These are phyloP conservation scores for Coemansia sp. DNA, from an alignment of 192 early-diverging fungal genomes.

Conservation along the genomic window DNA sequence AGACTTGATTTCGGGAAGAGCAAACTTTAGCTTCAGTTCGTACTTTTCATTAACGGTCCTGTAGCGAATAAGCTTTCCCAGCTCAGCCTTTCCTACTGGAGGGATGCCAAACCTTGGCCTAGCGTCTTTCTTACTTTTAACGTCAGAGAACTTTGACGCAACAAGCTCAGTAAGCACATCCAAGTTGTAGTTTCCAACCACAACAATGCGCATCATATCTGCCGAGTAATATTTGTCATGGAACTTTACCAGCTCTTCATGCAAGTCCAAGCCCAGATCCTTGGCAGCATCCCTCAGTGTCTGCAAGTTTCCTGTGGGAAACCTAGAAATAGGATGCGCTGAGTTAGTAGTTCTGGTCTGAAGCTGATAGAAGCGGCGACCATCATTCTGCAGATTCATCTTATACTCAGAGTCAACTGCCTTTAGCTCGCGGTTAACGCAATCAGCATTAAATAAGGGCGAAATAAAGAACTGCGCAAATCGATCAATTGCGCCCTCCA, in stretches of 20 bases:
- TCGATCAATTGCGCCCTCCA: slow-evolving; percentile 60
- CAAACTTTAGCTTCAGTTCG: slow-evolving; percentile 68
- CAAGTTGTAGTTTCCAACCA: slow-evolving; percentile 74
- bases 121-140: slow-evolving; percentile 69
- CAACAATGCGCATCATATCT: slow-evolving; percentile 85
- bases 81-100: slow-evolving; percentile 62
- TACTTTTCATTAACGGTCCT: slow-evolving; percentile 72
- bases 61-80: slow-evolving; percentile 64
- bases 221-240: slow-evolving; percentile 83
- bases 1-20: slow-evolving; percentile 70
- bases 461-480: slow-evolving; percentile 86
- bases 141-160: slow-evolving; percentile 71
- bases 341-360: slow-evolving; percentile 36
- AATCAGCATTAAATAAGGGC: slow-evolving; percentile 75
- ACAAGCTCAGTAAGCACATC: slow-evolving; percentile 74
- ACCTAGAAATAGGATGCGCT: slow-evolving; percentile 74
- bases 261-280: slow-evolving; percentile 61
- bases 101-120: slow-evolving; percentile 56
- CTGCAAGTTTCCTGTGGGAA: slow-evolving; percentile 78
- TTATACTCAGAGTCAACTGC: slow-evolving; percentile 94
- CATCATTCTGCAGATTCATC: slow-evolving; percentile 73
- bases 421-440: slow-evolving; percentile 82
- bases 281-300: slow-evolving; percentile 61
- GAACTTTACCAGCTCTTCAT: slow-evolving; percentile 75
- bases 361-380: background rate